Base-by-base conservation (phyloP, 345 rosid species). In the Reutealis trisperma region DNA sequence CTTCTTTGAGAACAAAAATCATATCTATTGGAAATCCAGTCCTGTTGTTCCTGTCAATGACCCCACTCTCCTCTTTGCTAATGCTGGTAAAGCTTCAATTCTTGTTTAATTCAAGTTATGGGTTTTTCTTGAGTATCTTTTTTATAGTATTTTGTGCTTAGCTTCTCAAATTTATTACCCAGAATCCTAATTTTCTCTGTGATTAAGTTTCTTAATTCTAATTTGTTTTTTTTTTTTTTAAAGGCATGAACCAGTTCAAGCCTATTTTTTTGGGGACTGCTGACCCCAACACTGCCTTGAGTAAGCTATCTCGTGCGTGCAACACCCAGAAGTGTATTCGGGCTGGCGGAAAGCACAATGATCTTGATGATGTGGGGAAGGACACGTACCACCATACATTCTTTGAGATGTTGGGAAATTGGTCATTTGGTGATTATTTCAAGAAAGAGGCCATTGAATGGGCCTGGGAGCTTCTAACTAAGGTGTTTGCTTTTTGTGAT, bases 381-480 rank as follows among this genome's bases (percentile, higher is more conserved):
- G 99, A 96, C 73, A 96, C 99, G 27, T 96, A 96, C 79, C 98
- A 96, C 79, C 99, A 96, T 73, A 93, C 99, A n/a, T 93, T 96
- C 92, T 96, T 96, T 79, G 98, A 96, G 84, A 96, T 96, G 99
- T 88, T 96, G 15, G 99, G 99, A 16, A 93, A 93, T 80, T 96
- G 99, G 99, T 96, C 99, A 0, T 96, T 96, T 76, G 99, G 99
- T 60, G 97, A 93, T 83, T 96, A 96, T 85, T 96, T 93, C 79
- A 96, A 96, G 91, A 84, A 82, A 52, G 97, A 96, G 75, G 99
- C 99, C 5, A 96, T 96, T 63, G 94, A 84, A 73, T 96, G 98
- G 98, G 99, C 95, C 64, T 96, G 98, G 97, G 98, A 96, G 82
- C 93, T 96, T 68, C 87, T 96, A 41, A 91, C 97, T 2, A 80